A percentile compares a stretch with the other conserved stretches of the same genome.
phyloP scores from a whole-genome alignment of 208 protist genomes.

The Naegleria lovaniensis region DNA sequence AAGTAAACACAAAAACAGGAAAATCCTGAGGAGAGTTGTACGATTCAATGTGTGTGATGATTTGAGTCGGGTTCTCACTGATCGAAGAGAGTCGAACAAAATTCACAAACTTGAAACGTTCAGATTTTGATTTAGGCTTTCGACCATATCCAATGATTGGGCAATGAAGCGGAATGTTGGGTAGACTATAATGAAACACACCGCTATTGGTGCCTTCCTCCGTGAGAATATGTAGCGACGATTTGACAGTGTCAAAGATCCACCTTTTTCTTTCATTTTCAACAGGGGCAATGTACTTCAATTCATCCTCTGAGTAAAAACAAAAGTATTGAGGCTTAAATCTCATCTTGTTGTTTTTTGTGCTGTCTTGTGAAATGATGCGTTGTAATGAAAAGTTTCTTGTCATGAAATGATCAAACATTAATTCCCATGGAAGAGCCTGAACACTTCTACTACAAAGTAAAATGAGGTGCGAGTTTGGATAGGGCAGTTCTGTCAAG shows the following conservation, averaged over 20 bases:
- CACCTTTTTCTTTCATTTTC: slow-evolving; percentile 10
- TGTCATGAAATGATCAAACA: background rate
- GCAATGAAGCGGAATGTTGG: slow-evolving; percentile 1
- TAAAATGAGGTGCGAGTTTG: background rate
- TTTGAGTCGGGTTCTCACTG: slow-evolving; percentile 22
- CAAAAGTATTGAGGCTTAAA: slow-evolving; percentile 17
- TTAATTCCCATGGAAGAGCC: slow-evolving; percentile 11
- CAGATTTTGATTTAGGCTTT: background rate
- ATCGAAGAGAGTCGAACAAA: slow-evolving; percentile 9
- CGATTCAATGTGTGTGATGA: slow-evolving; percentile 15
- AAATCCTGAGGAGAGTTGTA: background rate
- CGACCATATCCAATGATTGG: background rate
- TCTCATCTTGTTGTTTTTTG: background rate
- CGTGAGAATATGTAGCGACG: background rate
- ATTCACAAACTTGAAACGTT: background rate
- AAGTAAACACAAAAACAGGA: slow-evolving; percentile 9
- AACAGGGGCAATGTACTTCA: background rate
- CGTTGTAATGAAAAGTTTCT: background rate
- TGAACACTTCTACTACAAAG: background rate
- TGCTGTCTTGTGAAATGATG: background rate
- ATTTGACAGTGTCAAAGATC: background rate
- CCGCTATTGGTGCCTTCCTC: background rate
- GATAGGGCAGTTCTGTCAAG: background rate
- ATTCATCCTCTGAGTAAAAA: slow-evolving; percentile 25
- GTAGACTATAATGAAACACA: background rate